Base-by-base conservation (phyloP, 2,329 filamentous ascomycete species). In the Sordariomycetes sp. region DNA sequence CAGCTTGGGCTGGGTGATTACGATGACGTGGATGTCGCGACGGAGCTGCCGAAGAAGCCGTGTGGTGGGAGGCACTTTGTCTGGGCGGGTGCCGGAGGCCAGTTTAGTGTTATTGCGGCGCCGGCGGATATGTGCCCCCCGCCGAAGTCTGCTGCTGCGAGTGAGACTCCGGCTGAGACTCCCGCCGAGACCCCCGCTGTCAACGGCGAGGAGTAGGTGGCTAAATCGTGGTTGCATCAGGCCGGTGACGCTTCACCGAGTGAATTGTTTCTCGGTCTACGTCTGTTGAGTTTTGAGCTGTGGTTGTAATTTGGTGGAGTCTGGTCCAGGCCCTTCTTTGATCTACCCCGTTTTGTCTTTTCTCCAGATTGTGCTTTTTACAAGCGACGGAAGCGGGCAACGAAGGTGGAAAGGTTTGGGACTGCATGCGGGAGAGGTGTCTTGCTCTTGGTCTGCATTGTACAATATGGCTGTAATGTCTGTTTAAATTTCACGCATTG, bases 21-120 rank as follows among this genome's bases (percentile, higher is more conserved):
- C 48, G 84, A 87, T 58, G 84, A 87, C 62, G 75, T 89, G 20
- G 74, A 79, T 55, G 72, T 79, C n/a, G 83, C 86, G 0, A 87
- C 82, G 25, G 45, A 60, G 50, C 25, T 52, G 4, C 51, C 51
- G 24, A 52, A 52, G 51, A 52, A 52, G 25, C 51, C 24, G 25
- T 52, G 51, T 32, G 51, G 55, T 15, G 55, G 35, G 22, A 4
- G 28, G 6, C 20, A 35, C 28, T 20, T 39, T 22, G 3, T 28
- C 34, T 56, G 55, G 48, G 48, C 32, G 24, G 55, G 55, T 15
- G 55, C 36, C 24, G 55, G 55, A 6, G 55, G 50, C 28, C 34
- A 34, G 22, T 56, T 51, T 20, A 56, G 32, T 42, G 20, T 39
- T 20, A 39, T 56, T 25, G 55, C 48, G n/a, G 55, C 32, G 50